Evolutionary conservation across 768 basidiomycete species (phyloP).

Genomic region (Russula abietina): DNA sequence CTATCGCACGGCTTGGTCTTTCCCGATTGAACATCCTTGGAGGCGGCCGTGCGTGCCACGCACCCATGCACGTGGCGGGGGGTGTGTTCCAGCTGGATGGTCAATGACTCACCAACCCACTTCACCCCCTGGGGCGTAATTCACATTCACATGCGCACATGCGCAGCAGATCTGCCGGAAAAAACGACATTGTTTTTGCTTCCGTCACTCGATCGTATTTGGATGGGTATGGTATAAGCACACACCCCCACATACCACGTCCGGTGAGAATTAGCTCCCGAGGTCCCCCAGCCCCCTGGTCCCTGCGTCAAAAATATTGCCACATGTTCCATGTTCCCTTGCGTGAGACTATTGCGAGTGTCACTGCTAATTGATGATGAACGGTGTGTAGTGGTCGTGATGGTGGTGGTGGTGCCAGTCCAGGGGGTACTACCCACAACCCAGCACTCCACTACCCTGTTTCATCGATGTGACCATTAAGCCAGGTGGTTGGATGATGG

Average conservation of each 20-base stretch:
- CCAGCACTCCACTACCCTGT: conserved; percentile 4
- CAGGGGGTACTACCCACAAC: background rate
- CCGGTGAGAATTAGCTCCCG: background rate
- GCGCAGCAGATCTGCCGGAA: background rate
- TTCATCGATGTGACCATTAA: background rate
- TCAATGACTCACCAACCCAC: background rate
- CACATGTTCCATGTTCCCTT: background rate
- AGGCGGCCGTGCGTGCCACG: background rate
- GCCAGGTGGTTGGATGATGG: background rate
- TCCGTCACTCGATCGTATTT: background rate
- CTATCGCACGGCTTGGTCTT: background rate
- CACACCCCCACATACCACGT: no score
- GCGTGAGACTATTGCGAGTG: background rate
- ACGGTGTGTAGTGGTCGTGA: background rate
- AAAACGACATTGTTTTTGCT: background rate
- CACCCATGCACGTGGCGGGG: background rate
- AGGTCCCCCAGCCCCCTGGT: background rate
- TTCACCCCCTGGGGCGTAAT: background rate
- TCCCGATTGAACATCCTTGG: background rate
- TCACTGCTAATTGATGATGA: background rate
- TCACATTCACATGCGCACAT: no score
- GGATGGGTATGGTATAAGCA: background rate
- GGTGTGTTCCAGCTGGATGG: background rate
- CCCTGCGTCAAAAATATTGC: background rate
- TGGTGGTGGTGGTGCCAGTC: background rate